Evolutionary conservation across 2,329 filamentous ascomycete genomes (phyloP).

Genomic region (Monosporascus sp.): DNA sequence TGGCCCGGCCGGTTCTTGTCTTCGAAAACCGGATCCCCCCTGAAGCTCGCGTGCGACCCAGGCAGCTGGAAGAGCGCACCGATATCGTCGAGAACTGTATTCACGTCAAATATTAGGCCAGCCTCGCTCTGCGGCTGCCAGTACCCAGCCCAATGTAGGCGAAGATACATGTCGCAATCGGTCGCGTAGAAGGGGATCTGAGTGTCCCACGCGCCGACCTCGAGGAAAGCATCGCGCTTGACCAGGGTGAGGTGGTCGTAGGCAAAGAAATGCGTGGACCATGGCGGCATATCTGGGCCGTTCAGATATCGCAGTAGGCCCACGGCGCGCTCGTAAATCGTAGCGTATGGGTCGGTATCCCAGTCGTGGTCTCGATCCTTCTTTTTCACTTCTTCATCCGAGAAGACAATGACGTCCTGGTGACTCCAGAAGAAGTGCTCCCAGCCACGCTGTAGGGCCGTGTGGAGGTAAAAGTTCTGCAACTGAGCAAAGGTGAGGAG

Average conservation of each 20-base stretch:
- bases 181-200: conserved; percentile 43
- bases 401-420: conserved; percentile 41
- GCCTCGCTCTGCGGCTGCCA: conserved; percentile 33
- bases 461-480: conserved; percentile 43
- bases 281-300: conserved; percentile 31
- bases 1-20: conserved; percentile 13
- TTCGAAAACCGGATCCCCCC: conserved; percentile 27
- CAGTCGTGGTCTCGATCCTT: conserved; percentile 31
- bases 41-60: conserved; percentile 27
- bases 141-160: conserved; percentile 35
- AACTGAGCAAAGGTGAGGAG: conserved; percentile 45
- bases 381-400: conserved; percentile 34
- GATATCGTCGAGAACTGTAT: conserved; percentile 37
- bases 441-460: conserved; percentile 37
- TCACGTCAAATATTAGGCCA: conserved; percentile 39
- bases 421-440: conserved; percentile 44
- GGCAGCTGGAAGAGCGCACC: conserved; percentile 36
- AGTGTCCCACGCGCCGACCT: conserved; percentile 44
- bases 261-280: conserved; percentile 45
- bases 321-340: conserved; percentile 28
- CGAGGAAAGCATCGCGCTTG: conserved; percentile 38
- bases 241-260: conserved; percentile 47
- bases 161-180: conserved; percentile 43
- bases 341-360: conserved; percentile 29
- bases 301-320: conserved; percentile 27